Evolutionary conservation across 2,329 filamentous ascomycete genomes (phyloP), one percentile per base, ranked within the genome.

Genomic region (Alternaria angustiovoidea): DNA sequence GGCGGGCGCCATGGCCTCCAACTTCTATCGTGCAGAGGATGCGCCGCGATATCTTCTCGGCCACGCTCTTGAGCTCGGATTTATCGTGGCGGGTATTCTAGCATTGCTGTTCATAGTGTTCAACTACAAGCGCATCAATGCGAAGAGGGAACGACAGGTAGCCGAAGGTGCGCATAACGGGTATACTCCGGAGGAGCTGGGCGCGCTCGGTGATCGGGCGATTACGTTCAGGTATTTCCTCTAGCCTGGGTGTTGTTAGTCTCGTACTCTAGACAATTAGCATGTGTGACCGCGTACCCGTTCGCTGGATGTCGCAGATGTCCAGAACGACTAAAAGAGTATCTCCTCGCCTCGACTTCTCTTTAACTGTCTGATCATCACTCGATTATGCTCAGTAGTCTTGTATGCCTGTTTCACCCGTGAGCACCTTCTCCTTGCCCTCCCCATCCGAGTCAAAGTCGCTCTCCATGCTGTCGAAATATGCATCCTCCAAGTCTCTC

Each of bases 401-500:
- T 56, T 83, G 81, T 49, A 84, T 75, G 11, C 82, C 82, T 28
- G 82, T 84, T 71, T 84, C 80, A 2, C 82, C 82, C 8, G 62
- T 75, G 67, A 74, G 64, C 48, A 65, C 73, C 73, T 67, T 81
- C 62, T 75, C 73, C 58, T 71, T 74, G 7, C 74, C 72, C 57
- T 82, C 74, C 7, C 78, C 80, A 51, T 82, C 83, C 39, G 82
- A 81, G 30, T 85, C 81, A 86, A 89, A 92, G 48, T 84, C 83
- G 0, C 91, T 89, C 68, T 91, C 89, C 81, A 96, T 90, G 6
- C 88, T 88, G 22, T 93, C 91, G 73, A 96, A 94, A 82, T 91
- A 96, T 20, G 84, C 84, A 38, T 96, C 92, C 76, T 94, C 85
- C 14, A 82, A 81, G 53, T 90, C 88, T n/a, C 83, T 79, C 63